Percentiles rank a stretch among this genome's conserved stretches.
phyloP scores from a whole-genome alignment of 805 yeast species.

The Cyberlindnera bimundalis region DNA sequence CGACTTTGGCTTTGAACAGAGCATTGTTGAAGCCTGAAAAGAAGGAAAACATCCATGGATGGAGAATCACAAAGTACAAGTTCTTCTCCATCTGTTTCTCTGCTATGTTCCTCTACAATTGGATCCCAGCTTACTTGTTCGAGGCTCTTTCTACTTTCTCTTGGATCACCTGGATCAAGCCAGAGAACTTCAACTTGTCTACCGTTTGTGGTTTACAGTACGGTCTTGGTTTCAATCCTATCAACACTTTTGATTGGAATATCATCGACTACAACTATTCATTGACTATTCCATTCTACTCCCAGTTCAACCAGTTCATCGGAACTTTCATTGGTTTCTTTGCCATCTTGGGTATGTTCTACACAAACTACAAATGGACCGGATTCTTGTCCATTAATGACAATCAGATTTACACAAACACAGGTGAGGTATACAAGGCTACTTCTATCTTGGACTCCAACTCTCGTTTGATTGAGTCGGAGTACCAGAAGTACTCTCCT shows the following conservation, averaged over 20 bases:
- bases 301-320: slow-evolving; percentile 29
- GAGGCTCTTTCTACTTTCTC: slow-evolving; percentile 40
- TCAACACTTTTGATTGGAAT: slow-evolving; percentile 55
- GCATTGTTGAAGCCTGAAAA: slow-evolving; percentile 39
- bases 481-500: slow-evolving; percentile 54
- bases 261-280: slow-evolving; percentile 36
- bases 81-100: slow-evolving; percentile 32
- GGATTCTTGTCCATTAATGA: slow-evolving; percentile 42
- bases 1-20: slow-evolving; percentile 48
- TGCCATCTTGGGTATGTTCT: slow-evolving; percentile 36
- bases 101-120: slow-evolving; percentile 39
- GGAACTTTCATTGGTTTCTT: slow-evolving; percentile 36
- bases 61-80: slow-evolving; percentile 33
- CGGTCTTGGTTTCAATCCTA: slow-evolving; percentile 53
- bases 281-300: slow-evolving; percentile 44
- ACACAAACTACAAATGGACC: slow-evolving; percentile 39
- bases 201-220: slow-evolving; percentile 42
- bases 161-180: slow-evolving; percentile 60
- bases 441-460: slow-evolving; percentile 37
- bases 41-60: slow-evolving; percentile 32
- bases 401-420: slow-evolving; percentile 48
- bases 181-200: slow-evolving; percentile 46
- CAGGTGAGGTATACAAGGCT: slow-evolving; percentile 45
- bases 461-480: slow-evolving; percentile 16
- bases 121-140: slow-evolving; percentile 45